Evolutionary conservation across 2,329 filamentous ascomycete species (phyloP).

Genomic region (Chrysoporthe puriensis): DNA sequence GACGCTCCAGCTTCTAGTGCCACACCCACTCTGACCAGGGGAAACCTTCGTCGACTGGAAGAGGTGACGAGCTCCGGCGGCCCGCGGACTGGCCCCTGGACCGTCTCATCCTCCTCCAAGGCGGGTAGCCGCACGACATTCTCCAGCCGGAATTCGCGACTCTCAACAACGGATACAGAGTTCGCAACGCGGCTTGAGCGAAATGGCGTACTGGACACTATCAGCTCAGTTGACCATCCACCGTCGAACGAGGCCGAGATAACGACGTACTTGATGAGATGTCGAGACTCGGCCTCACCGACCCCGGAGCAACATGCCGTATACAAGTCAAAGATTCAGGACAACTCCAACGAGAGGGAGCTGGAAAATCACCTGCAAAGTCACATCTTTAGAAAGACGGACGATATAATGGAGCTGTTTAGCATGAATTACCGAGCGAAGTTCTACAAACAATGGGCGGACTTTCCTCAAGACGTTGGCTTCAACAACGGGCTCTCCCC

Average conservation of each 20-base stretch:
- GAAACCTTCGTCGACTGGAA: neutral
- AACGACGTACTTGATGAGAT: neutral
- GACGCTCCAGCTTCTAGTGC: neutral
- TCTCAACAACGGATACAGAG: neutral
- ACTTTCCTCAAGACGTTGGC: slow-evolving; percentile 33
- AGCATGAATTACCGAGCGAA: neutral
- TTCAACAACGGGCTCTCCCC: slow-evolving; percentile 37
- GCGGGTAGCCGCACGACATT: neutral
- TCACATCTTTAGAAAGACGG: neutral
- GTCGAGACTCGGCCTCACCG: neutral
- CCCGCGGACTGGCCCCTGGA: no score
- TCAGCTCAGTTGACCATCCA: neutral
- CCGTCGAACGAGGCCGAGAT: neutral
- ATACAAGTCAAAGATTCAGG: neutral
- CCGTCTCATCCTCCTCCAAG: neutral
- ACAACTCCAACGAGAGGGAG: neutral
- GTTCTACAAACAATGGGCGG: slow-evolving; percentile 1
- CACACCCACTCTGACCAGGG: neutral
- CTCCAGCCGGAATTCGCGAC: neutral
- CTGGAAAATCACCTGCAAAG: neutral
- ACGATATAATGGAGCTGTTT: neutral
- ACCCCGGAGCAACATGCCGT: no score
- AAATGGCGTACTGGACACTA: slow-evolving; percentile 18
- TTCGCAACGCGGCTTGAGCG: neutral
- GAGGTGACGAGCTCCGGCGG: neutral